Evolutionary conservation across 106 monocot genomes (phyloP).

Genomic region (Posidonia australis): DNA sequence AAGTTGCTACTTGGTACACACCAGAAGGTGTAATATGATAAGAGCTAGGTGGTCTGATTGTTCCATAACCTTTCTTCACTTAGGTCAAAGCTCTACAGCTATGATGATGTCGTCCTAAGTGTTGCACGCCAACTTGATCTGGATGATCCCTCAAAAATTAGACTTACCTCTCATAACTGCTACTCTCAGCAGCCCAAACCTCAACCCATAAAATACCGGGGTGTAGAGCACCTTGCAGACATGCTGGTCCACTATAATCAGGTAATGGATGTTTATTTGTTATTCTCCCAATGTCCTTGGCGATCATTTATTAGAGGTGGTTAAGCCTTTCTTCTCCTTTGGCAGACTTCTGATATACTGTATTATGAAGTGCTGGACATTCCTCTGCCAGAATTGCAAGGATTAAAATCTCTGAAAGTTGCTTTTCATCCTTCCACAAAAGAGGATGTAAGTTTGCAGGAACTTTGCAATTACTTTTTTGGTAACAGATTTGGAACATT

Average conservation of each 20-base stretch:
- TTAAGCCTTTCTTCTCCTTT: not conserved
- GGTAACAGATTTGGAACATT: too few species aligned
- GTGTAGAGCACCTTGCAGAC: conserved; percentile 83
- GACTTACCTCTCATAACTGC: conserved; percentile 96
- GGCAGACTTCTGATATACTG: conserved; percentile 88
- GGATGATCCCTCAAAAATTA: conserved; percentile 92
- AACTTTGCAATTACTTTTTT: too few species aligned
- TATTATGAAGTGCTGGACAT: conserved; percentile 97
- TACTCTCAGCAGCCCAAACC: conserved; percentile 99
- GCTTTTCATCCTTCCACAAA: conserved; percentile 95
- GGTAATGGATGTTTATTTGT: conserved; percentile 18
- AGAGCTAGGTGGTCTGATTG: not conserved
- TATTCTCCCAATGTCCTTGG: not conserved
- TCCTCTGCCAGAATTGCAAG: conserved; percentile 87
- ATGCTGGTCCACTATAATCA: conserved; percentile 97
- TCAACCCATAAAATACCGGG: conserved; percentile 90
- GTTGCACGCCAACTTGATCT: conserved; percentile 70
- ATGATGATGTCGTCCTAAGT: conserved; percentile 92
- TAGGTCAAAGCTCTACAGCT: conserved; percentile 79
- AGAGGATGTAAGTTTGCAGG: conserved; percentile 51
- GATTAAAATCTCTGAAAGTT: conserved; percentile 92
- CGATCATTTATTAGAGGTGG: not conserved
- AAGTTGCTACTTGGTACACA: not conserved
- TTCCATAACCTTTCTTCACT: not conserved
- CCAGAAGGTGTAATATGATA: not conserved